These are phyloP conservation scores for Ilyonectria robusta DNA, from an alignment of 2,329 filamentous ascomycete species.

Conservation along the genomic window DNA sequence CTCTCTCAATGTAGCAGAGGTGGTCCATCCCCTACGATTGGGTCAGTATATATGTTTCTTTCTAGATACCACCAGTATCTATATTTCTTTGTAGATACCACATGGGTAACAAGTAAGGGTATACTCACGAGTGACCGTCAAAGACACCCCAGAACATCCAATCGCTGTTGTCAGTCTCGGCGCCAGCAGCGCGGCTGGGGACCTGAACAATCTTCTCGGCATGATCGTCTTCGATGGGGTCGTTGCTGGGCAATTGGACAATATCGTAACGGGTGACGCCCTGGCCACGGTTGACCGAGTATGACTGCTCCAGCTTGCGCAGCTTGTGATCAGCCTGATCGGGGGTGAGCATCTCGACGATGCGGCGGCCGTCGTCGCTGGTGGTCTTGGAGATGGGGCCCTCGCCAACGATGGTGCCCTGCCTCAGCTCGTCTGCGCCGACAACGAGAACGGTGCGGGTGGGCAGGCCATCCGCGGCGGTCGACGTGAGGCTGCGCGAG, in stretches of 20 bases:
- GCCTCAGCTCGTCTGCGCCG: conserved; percentile 91
- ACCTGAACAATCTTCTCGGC: conserved; percentile 98
- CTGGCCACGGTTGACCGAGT: conserved; percentile 87
- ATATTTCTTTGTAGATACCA: neutral
- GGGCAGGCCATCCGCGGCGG: conserved; percentile 58
- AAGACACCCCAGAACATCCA: conserved; percentile 99
- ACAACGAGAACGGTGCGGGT: conserved; percentile 85
- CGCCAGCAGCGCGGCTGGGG: conserved; percentile 67
- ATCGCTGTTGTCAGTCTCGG: conserved; percentile 74
- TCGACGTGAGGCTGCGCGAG: conserved; percentile 60
- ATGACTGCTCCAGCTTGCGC: conserved; percentile 91
- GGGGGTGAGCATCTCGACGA: conserved; percentile 96
- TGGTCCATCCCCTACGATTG: conserved; percentile 87
- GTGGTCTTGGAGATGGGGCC: conserved; percentile 90
- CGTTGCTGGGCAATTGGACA: conserved; percentile 94
- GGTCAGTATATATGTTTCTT: conserved; percentile 24
- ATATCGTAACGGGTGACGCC: conserved; percentile 96
- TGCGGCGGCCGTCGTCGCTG: conserved; percentile 85
- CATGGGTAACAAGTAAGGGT: neutral
- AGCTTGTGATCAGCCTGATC: conserved; percentile 94
- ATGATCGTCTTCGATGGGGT: conserved; percentile 98
- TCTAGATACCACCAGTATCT: conserved; percentile 17
- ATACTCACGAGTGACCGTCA: conserved; percentile 89
- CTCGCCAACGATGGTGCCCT: conserved; percentile 87
- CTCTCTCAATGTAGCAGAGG: conserved; percentile 94